Percentiles rank a stretch among this genome's conserved stretches.
phyloP scores from a whole-genome alignment of 2,329 filamentous ascomycete species.

The Beauveria australis region DNA sequence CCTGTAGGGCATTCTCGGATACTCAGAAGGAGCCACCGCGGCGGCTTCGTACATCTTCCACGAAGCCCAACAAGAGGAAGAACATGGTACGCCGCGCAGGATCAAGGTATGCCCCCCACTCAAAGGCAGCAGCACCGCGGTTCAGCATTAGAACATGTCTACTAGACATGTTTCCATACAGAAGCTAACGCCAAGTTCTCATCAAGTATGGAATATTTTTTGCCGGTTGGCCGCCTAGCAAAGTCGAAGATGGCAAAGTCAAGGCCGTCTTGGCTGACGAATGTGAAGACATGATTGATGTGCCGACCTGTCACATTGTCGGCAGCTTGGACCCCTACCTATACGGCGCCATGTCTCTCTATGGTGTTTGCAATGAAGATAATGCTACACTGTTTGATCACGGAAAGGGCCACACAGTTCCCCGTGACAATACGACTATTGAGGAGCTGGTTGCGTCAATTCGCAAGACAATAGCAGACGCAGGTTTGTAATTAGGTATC shows the following conservation, averaged over 20 bases:
- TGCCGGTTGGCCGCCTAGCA: slow-evolving; percentile 45
- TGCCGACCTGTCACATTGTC: slow-evolving; percentile 45
- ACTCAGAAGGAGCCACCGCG: slow-evolving; percentile 51
- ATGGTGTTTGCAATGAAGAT: slow-evolving; percentile 53
- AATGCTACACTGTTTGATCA: slow-evolving; percentile 55
- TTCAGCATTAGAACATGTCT: not conserved
- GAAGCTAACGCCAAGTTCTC: not conserved
- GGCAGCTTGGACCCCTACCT: slow-evolving; percentile 53
- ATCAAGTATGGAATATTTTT: slow-evolving; percentile 41
- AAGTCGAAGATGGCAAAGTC: slow-evolving; percentile 28
- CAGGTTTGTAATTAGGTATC: not conserved
- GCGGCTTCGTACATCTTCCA: slow-evolving; percentile 45
- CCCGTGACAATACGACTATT: slow-evolving; percentile 41
- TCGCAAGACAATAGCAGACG: slow-evolving; percentile 30
- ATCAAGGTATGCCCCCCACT: slow-evolving; percentile 23
- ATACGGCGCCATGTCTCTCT: slow-evolving; percentile 51
- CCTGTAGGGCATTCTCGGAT: slow-evolving; percentile 44
- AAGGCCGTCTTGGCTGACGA: slow-evolving; percentile 41
- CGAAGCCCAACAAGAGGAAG: slow-evolving; percentile 32
- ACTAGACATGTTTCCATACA: not conserved
- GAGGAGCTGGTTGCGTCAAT: slow-evolving; percentile 31
- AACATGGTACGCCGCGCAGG: slow-evolving; percentile 24
- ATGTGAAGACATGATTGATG: slow-evolving; percentile 39
- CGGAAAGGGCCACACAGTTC: slow-evolving; percentile 56
- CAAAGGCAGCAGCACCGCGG: not conserved